These are phyloP conservation scores for Entoloma clypeatum DNA, from an alignment of 1,284 basidiomycete species.

Conservation along the genomic window DNA sequence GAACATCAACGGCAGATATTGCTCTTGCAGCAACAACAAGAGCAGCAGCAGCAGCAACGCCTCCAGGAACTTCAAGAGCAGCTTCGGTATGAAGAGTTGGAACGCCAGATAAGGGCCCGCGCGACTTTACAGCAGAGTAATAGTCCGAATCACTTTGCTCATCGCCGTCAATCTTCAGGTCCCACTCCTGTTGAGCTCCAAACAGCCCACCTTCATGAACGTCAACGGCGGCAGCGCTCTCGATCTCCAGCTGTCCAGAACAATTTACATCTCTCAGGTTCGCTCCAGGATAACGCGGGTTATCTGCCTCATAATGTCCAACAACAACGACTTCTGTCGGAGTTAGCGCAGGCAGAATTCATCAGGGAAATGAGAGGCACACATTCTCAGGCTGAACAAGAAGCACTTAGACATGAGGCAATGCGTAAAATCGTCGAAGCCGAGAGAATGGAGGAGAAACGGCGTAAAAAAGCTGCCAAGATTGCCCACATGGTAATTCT, in stretches of 20 bases:
- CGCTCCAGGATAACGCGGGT: constrained; percentile 43
- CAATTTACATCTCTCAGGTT: constrained; percentile 35
- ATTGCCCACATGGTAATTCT: constrained; percentile 75
- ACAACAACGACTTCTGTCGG: constrained; percentile 67
- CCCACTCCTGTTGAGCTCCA: constrained; percentile 37
- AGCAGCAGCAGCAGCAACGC: constrained; percentile 54
- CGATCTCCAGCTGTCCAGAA: constrained; percentile 47
- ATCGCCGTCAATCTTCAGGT: constrained; percentile 40
- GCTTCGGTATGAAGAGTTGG: constrained; percentile 55
- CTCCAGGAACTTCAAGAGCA: constrained; percentile 59
- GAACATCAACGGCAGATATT: constrained; percentile 61
- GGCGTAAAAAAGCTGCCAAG: constrained; percentile 76
- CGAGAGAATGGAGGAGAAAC: constrained; percentile 80
- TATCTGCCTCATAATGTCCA: constrained; percentile 60
- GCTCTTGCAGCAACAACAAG: constrained; percentile 57
- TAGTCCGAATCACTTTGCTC: constrained; percentile 31
- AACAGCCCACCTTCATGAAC: constrained; percentile 35
- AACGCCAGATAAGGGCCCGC: constrained; percentile 52
- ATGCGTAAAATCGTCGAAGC: constrained; percentile 86
- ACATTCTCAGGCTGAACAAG: constrained; percentile 57
- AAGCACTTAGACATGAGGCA: constrained; percentile 67
- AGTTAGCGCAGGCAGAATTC: constrained; percentile 68
- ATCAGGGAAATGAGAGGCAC: constrained; percentile 55
- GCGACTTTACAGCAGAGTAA: constrained; percentile 39
- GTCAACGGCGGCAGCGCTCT: constrained; percentile 38